phyloP scores from a whole-genome alignment of 805 yeast genomes.

The Pichia paraexigua region DNA sequence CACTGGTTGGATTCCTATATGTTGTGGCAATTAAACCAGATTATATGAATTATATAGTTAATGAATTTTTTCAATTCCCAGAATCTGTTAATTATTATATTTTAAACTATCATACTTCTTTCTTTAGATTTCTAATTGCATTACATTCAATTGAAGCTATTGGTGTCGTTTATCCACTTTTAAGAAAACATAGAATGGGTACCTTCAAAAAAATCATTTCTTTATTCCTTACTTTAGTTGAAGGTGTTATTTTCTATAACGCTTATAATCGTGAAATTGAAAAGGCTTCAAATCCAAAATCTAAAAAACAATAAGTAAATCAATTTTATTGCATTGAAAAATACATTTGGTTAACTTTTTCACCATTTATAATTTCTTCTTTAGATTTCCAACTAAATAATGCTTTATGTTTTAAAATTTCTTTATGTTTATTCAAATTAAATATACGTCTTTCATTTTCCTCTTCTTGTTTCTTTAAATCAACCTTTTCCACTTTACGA shows the following conservation, averaged over 20 bases:
- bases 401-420: slow-evolving; percentile 42
- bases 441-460: slow-evolving; percentile 18
- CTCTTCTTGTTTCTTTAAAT: slow-evolving; percentile 31
- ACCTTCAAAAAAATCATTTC: slow-evolving; percentile 40
- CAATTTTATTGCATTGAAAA: slow-evolving; percentile 16
- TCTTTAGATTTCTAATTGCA: slow-evolving; percentile 22
- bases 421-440: slow-evolving; percentile 12
- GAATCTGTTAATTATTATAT: slow-evolving; percentile 5
- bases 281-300: slow-evolving; percentile 13
- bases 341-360: slow-evolving; percentile 11
- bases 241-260: slow-evolving; percentile 48
- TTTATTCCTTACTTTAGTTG: slow-evolving; percentile 45
- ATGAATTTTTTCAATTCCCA: slow-evolving; percentile 6
- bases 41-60: slow-evolving; percentile 1
- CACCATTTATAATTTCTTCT: slow-evolving; percentile 13
- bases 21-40: slow-evolving; percentile 10
- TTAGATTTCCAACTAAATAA: slow-evolving; percentile 34
- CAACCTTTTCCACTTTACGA: slow-evolving; percentile 70
- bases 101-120: slow-evolving; percentile 5
- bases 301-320: slow-evolving; percentile 1
- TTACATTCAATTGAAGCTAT: slow-evolving; percentile 48
- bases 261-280: slow-evolving; percentile 31
- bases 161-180: slow-evolving; percentile 39
- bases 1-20: slow-evolving; percentile 2
- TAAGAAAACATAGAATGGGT: slow-evolving; percentile 56